Conservation (phyloP, 495 filamentous ascomycete species). For the Aspergillus conjunctus region DNA sequence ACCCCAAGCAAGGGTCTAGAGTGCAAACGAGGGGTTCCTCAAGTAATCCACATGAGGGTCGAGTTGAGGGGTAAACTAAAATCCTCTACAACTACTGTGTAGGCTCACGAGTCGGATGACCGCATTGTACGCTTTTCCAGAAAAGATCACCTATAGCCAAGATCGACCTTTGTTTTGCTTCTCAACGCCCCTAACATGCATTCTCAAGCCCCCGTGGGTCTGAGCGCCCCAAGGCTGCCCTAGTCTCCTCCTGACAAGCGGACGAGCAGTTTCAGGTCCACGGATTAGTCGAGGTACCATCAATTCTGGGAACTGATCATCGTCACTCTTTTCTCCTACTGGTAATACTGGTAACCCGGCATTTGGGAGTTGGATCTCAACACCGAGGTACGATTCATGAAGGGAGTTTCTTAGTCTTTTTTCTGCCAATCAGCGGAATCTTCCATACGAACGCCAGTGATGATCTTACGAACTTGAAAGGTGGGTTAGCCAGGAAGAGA, state of each 20-base stretch:
- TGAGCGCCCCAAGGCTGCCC: background rate
- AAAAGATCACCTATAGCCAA: background rate
- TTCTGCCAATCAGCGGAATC: background rate
- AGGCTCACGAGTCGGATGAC: background rate
- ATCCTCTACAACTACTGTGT: no score
- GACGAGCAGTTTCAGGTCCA: background rate
- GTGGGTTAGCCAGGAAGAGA: background rate
- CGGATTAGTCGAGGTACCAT: background rate
- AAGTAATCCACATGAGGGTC: no score
- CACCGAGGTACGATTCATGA: background rate
- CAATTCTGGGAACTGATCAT: constrained; percentile 1
- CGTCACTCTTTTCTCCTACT: background rate
- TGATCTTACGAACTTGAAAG: background rate
- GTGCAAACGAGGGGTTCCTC: no score
- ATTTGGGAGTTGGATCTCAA: background rate
- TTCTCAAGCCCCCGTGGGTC: background rate
- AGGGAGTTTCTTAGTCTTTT: background rate
- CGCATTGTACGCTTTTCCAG: background rate
- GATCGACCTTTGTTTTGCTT: background rate
- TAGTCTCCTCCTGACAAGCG: background rate
- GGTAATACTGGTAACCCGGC: background rate
- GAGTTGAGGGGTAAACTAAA: no score
- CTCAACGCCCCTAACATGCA: background rate
- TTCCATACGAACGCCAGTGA: background rate
- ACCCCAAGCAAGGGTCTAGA: background rate